Evolutionary conservation across 1,139 yeast species (phyloP), one percentile per base, ranked within the genome.

Genomic region (Yamadazyma blattariae): DNA sequence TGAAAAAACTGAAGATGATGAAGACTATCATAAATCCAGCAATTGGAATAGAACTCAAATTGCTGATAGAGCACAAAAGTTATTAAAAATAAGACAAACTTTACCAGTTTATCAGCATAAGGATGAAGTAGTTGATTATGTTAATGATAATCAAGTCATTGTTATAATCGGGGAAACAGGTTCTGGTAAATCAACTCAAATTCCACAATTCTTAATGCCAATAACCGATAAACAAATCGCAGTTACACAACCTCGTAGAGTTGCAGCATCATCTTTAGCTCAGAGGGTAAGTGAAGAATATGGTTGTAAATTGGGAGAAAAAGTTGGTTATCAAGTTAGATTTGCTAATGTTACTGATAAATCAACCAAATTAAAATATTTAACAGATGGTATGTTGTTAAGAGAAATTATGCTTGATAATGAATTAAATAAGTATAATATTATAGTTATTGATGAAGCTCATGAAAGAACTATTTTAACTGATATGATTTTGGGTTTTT

Each of bases 141-240:
- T 92, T 3, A 40, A 58, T 9, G 46, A 63, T 9, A 76, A 82
- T 48, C 81, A 74, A 42, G 95, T 88, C 4, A 79, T 90, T 0
- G 79, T 92, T 4, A 68, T 92, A 10, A 84, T 92, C 53, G 98
- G 98, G 59, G 97, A 92, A 49, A 92, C 98, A 0, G 98, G 98
- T 59, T 88, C 96, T 7, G 98, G 98, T 66, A 92, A 92, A 56
- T 92, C 98, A 4, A 92, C 98, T 0, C 98, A 92, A 61, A 86
- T 92, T 19, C 98, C 98, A 0, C 98, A 92, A 52, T 88, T 92
- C 51, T 59, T 92, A 25, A 71, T 82, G 64, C 71, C 74, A 0
- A 50, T 59, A 24, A 68, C 66, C 40, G 58, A 63, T 22, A 78
- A 77, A 40, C 69, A 75, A 21, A 81, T 92, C 13, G 97, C 95